These are phyloP conservation scores for Angophora floribunda DNA, from an alignment of 345 rosid species.

Conservation along the genomic window DNA sequence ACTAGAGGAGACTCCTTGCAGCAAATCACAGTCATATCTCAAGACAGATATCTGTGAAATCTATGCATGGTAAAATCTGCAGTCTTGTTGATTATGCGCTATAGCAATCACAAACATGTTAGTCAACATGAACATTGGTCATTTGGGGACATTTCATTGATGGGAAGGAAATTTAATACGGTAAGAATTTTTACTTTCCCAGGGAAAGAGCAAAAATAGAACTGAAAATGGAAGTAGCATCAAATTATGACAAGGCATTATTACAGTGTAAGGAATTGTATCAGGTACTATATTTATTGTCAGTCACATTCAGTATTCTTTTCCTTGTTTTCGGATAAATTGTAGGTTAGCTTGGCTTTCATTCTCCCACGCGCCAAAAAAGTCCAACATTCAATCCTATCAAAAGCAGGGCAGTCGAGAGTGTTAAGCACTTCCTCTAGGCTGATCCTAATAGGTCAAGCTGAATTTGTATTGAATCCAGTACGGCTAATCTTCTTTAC, in stretches of 20 bases:
- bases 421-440: too few species aligned
- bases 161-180: not conserved
- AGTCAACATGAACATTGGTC: not conserved
- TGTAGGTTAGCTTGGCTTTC: not conserved
- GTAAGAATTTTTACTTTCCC: not conserved
- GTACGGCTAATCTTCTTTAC: not conserved
- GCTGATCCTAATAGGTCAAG: too few species aligned
- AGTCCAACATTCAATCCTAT: not conserved
- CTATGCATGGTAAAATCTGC: not conserved
- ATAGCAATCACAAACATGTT: slow-evolving; percentile 1
- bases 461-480: not conserved
- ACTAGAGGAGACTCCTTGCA: not conserved
- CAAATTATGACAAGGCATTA: too few species aligned
- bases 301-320: not conserved
- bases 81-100: not conserved
- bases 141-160: not conserved
- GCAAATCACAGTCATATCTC: not conserved
- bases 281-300: not conserved
- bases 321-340: not conserved
- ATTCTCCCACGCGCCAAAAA: not conserved
- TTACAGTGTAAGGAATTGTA: slow-evolving; percentile 8
- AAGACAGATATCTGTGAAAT: not conserved
- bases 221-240: not conserved
- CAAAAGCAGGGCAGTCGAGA: not conserved
- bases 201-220: not conserved